Evolutionary conservation across 305 asterid species (phyloP), one percentile per base, ranked within the genome.

Genomic region (Plantago rigida): DNA sequence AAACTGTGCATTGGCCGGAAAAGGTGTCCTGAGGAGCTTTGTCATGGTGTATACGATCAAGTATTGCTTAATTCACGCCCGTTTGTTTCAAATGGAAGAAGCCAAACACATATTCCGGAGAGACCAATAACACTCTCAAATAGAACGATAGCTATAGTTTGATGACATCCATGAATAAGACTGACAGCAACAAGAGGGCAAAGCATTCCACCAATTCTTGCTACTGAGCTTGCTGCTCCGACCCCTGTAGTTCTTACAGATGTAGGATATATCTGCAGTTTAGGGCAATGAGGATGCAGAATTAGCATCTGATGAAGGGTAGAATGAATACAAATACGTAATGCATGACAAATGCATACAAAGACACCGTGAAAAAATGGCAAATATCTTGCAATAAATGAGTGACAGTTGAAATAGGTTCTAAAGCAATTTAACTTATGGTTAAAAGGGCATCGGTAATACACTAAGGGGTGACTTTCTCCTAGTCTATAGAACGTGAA

Each of bases 171-270:
- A 64, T 80, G 87, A 57, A 84, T 73, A 59, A 86, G 81, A 51
- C 87, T 72, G 3, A 86, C 87, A 15, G 89, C 88, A n/a, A 84
- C 87, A 10, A 84, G 81, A 34, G 95, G 95, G 53, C 95, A 86
- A 56, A 86, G 51, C 77, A 86, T 84, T 44, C 95, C 92, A 15
- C 95, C 92, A 45, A 86, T 79, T 75, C 89, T 84, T 12, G 86
- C 92, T 19, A 84, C 77, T 1, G 92, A 78, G 71, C 87, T 84
- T 4, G 89, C 93, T 42, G 67, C 75, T 60, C 95, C 93, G 54
- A 81, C 89, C 45, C 95, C 93, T 5, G 85, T 86, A 51, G 78
- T 76, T 70, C 95, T 76, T 68, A 82, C 77, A 1, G 86, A 75
- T 47, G 95, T 87, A 28, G 89, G 95, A 71, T 87, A 87, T 60